Evolutionary conservation across 257 asterid genomes (phyloP).

Genomic region (Lycium barbarum): DNA sequence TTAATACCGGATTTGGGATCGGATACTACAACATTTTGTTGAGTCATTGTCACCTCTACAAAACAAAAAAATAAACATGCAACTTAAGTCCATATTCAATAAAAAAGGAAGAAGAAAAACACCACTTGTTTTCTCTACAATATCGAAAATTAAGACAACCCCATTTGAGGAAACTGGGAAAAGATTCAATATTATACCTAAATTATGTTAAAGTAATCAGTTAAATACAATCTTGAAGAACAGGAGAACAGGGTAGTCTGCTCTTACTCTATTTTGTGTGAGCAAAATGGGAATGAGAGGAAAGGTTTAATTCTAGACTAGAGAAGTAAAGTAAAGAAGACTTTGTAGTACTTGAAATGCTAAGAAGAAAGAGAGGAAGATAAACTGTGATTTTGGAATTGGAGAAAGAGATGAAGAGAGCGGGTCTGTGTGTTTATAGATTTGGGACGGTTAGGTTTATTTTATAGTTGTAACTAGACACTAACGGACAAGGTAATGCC

Average conservation of each 20-base stretch:
- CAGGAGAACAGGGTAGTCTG: slow-evolving; percentile 38
- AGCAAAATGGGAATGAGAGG: slow-evolving; percentile 16
- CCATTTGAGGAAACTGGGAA: slow-evolving; percentile 14
- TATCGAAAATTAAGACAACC: background rate
- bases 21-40: slow-evolving; percentile 78
- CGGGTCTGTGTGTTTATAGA: slow-evolving; percentile 41
- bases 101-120: too few relatives aligned
- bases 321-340: background rate
- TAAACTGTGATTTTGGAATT: slow-evolving; percentile 24
- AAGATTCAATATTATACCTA: slow-evolving; percentile 14
- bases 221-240: slow-evolving; percentile 5
- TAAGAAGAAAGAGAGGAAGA: background rate
- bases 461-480: slow-evolving; percentile 64
- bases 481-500: slow-evolving; percentile 52
- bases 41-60: slow-evolving; percentile 39
- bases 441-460: slow-evolving; percentile 53
- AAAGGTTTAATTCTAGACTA: background rate
- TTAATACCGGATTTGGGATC: slow-evolving; percentile 52
- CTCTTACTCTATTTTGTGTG: background rate
- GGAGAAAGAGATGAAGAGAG: slow-evolving; percentile 31
- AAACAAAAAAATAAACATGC: background rate
- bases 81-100: background rate
- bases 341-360: background rate
- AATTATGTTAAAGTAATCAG: background rate
- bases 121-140: background rate